Evolutionary conservation across 192 early-diverging fungal genomes (phyloP), one percentile per base, ranked within the genome.

Genomic region (Podila epicladia): DNA sequence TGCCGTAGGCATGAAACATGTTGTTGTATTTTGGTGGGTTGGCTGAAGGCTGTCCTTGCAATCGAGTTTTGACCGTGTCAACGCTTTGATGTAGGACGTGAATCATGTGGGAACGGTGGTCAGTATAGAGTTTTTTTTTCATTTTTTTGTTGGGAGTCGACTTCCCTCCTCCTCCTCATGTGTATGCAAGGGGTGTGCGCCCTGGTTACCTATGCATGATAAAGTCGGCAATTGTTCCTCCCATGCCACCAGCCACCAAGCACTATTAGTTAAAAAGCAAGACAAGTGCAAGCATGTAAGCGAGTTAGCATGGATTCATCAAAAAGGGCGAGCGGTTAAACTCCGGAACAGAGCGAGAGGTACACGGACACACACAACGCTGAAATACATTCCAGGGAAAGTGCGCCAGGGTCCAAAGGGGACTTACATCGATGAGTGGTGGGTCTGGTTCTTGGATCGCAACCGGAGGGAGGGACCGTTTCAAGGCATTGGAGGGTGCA

Each of bases 1-100:
- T 74, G 32, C 82, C 70, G 82, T 88, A 89, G 49, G 88, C 77
- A 64, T 89, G 87, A 38, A 88, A 63, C 88, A 89, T 89, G 73
- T 85, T 89, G 64, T 84, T 72, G 66, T 89, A 89, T 58, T 89
- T 89, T 32, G 72, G 67, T 13, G 84, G 83, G 37, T 82, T 73
- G n/a, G 63, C 69, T 20, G 60, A 37, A 33, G 85, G 85, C 65
- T 89, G 88, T 19, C 88, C 88, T 65, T 89, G 88, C 37, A 89
- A 70, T 58, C 88, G 68, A 7, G 88, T 89, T 67, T 89, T 89
- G 62, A 89, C 88, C 4, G 88, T 89, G 59, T 89, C 88, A 7
- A 83, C 62, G 64, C 72, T 85, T 64, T 53, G 53, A 31, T 33
- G 11, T 53, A 41, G 15, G 22, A 62, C 48, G 37, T n/a, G 20